Percentiles rank a stretch among this genome's conserved stretches.
These are phyloP conservation scores for Phytopythium sindhum DNA, from an alignment of 352 stramenopile genomes.

Conservation along the genomic window DNA sequence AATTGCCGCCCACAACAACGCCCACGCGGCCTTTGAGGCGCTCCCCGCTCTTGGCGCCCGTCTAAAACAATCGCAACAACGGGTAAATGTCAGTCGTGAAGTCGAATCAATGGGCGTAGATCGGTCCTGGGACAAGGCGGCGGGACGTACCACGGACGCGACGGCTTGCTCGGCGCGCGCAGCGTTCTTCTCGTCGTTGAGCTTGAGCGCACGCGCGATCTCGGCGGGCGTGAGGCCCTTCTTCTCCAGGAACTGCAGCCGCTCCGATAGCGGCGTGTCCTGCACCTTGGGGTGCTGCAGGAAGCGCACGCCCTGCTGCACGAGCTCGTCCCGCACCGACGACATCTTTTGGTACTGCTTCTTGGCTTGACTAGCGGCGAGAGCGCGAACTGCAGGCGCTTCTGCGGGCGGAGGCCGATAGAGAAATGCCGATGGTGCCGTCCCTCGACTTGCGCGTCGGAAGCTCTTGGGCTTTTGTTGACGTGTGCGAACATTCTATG, in stretches of 20 bases:
- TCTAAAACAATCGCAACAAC: slow-evolving; percentile 21
- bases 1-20: slow-evolving; percentile 61
- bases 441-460: background rate
- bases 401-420: background rate
- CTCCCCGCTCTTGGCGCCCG: slow-evolving; percentile 47
- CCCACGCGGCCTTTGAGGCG: slow-evolving; percentile 51
- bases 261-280: slow-evolving; percentile 68
- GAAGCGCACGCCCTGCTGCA: slow-evolving; percentile 74
- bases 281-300: slow-evolving; percentile 76
- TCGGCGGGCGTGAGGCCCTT: slow-evolving; percentile 68
- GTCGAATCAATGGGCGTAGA: background rate
- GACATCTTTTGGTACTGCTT: background rate
- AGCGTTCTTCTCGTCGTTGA: slow-evolving; percentile 63
- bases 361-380: background rate
- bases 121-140: too few species aligned
- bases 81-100: background rate
- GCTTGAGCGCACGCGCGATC: slow-evolving; percentile 61
- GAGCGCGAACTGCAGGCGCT: background rate
- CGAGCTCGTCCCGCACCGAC: slow-evolving; percentile 54
- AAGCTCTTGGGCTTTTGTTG: slow-evolving; percentile 9
- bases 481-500: slow-evolving; percentile 5
- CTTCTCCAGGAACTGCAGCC: slow-evolving; percentile 71
- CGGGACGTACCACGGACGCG: slow-evolving; percentile 49
- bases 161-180: slow-evolving; percentile 44
- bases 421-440: background rate